A percentile compares a stretch with the other conserved stretches of the same genome.
Evolutionary conservation across 2,329 filamentous ascomycete species (phyloP).

Genomic region (Grosmannia clavigera): DNA sequence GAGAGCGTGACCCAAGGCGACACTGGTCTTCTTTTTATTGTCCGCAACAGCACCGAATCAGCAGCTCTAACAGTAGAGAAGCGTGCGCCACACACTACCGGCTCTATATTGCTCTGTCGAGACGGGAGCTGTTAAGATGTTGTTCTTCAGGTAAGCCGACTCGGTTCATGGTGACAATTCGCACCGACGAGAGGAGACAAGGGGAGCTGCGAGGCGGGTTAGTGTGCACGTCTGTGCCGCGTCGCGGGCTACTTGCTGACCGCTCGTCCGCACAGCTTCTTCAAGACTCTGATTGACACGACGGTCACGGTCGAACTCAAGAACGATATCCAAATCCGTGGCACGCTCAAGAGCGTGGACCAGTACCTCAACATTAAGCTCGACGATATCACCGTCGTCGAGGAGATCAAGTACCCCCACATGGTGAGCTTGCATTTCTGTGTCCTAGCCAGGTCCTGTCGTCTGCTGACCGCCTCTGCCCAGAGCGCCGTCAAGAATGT

Average conservation of each 20-base stretch:
- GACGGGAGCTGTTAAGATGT: conserved; percentile 8
- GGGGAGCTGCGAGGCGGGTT: not conserved
- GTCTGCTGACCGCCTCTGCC: not conserved
- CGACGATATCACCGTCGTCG: conserved; percentile 84
- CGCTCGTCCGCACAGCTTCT: conserved; percentile 51
- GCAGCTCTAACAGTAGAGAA: not conserved
- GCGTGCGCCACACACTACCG: not conserved
- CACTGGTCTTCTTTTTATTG: not conserved
- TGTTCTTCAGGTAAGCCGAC: conserved; percentile 17
- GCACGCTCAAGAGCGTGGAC: conserved; percentile 91
- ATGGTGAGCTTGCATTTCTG: conserved; percentile 42
- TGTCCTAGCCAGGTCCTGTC: not conserved
- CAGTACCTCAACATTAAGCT: conserved; percentile 99
- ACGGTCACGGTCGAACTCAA: conserved; percentile 98
- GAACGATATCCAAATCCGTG: conserved; percentile 95
- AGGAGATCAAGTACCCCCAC: conserved; percentile 91
- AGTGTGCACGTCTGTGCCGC: not conserved
- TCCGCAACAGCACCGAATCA: not conserved
- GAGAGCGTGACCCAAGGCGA: not conserved
- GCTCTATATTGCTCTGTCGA: not conserved
- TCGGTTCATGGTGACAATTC: too few relatives aligned
- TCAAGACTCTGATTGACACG: conserved; percentile 96
- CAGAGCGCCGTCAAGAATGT: conserved; percentile 80
- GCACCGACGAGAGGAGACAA: too few relatives aligned
- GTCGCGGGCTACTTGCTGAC: too few relatives aligned